Evolutionary conservation across 768 basidiomycete genomes (phyloP), one percentile per base, ranked within the genome.

Genomic region (Lactifluus echinatus): DNA sequence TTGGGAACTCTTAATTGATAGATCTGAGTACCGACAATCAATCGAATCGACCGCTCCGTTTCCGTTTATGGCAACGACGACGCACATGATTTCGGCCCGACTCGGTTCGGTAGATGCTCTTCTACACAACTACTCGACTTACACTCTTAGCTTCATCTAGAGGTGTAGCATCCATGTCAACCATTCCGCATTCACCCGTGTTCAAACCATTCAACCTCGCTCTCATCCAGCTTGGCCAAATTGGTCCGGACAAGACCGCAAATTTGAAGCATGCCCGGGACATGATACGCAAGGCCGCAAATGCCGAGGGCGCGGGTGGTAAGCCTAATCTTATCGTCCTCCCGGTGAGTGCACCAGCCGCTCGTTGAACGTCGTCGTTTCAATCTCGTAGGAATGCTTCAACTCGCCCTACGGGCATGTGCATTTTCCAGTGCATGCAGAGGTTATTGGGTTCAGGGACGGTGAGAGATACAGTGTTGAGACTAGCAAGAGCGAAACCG

Each of bases 201-300:
- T 76, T 89, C 69, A 84, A 81, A 64, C 77, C 83, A 2, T 97
- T 97, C 72, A 85, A 78, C 19, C 78, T 99, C 52, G 92, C 94
- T 0, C 77, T 97, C 45, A 81, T 97, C 55, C 96, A 99, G 70
- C 80, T 99, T 4, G 91, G 91, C n/a, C 74, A 74, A 52, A 73
- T 89, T 34, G 78, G 83, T 19, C 63, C 78, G 0, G 79, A 84
- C 72, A 98, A 97, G 72, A 62, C 74, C 57, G 79, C 78, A 15
- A 98, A 97, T 69, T 76, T 99, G 56, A 76, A 74, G 44, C 89
- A 92, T 78, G 95, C 95, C 2, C 75, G 80, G 33, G 81, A 85
- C 36, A 84, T 87, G 79, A 81, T 96, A 51, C 66, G 79, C n/a
- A 81, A 80, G 63, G 95, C 91, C 8, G 84, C 81, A 2, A 61